phyloP scores from a whole-genome alignment of 768 basidiomycete genomes.

The Neoboletus brunneissimus region DNA sequence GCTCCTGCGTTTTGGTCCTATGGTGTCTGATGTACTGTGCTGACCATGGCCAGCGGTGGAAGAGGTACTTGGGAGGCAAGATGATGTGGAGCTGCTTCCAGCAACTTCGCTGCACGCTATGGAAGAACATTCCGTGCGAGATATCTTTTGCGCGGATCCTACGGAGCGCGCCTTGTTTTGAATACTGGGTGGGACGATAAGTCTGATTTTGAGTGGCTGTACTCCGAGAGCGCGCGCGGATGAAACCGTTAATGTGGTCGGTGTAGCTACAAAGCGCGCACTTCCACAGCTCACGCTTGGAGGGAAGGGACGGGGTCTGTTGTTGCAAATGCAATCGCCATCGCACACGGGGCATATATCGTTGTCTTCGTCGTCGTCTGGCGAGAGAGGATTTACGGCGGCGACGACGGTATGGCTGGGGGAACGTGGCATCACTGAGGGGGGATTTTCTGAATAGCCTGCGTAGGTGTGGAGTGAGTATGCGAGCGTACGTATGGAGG shows the following conservation, averaged over 20 bases:
- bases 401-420: slow-evolving; percentile 63
- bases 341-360: slow-evolving; percentile 91
- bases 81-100: slow-evolving; percentile 19
- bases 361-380: slow-evolving; percentile 74
- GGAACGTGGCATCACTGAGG: slow-evolving; percentile 66
- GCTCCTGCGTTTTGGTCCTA: slow-evolving; percentile 47
- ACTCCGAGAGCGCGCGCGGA: slow-evolving; percentile 29
- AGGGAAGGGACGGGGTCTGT: slow-evolving; percentile 37
- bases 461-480: slow-evolving; percentile 20
- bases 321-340: slow-evolving; percentile 78
- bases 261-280: slow-evolving; percentile 38
- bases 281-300: slow-evolving; percentile 32
- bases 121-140: slow-evolving; percentile 20
- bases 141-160: slow-evolving; percentile 30
- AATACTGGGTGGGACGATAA: slow-evolving; percentile 59
- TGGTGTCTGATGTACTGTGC: slow-evolving; percentile 9
- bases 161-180: slow-evolving; percentile 41
- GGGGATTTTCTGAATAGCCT: slow-evolving; percentile 48
- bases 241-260: slow-evolving; percentile 37
- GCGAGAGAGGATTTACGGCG: slow-evolving; percentile 35
- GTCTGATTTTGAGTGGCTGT: slow-evolving; percentile 64
- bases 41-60: slow-evolving; percentile 31
- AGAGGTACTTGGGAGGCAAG: slow-evolving; percentile 14
- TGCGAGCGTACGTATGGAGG: slow-evolving; percentile 22
- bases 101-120: slow-evolving; percentile 41